phyloP scores from a whole-genome alignment of 192 early-diverging fungal genomes.

The Spizellomyces punctatus region DNA sequence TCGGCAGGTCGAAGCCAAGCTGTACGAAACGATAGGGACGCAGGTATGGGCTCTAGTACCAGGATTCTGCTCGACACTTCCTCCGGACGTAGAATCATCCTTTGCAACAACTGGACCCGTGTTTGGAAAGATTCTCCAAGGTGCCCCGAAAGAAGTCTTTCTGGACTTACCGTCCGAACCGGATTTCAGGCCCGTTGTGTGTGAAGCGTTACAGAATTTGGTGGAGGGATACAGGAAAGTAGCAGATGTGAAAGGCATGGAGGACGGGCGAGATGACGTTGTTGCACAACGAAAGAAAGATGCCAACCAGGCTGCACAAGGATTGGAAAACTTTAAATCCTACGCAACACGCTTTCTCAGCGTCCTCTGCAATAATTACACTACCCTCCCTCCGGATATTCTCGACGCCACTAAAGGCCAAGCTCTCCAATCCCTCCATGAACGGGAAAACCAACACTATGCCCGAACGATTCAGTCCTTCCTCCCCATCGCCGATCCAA shows the following conservation, averaged over 20 bases:
- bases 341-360: conserved; percentile 49
- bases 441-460: conserved; percentile 46
- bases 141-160: conserved; percentile 35
- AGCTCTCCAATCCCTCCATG: conserved; percentile 48
- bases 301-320: conserved; percentile 10
- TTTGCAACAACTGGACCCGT: conserved; percentile 64
- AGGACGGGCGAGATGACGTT: conserved; percentile 12
- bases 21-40: conserved; percentile 83
- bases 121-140: conserved; percentile 71
- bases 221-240: conserved; percentile 38
- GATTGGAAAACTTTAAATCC: conserved; percentile 30
- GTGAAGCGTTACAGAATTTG: conserved; percentile 64
- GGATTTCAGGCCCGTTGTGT: conserved; percentile 77
- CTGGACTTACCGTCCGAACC: conserved; percentile 55
- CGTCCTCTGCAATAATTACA: conserved; percentile 58
- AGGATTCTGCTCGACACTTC: conserved; percentile 78
- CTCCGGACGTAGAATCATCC: conserved; percentile 62
- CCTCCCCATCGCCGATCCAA: conserved; percentile 49
- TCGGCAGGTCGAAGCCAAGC: conserved; percentile 64
- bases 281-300: conserved; percentile 5
- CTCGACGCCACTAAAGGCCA: conserved; percentile 40
- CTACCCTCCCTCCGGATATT: conserved; percentile 25
- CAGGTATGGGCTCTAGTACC: conserved; percentile 90
- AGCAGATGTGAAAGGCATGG: conserved; percentile 23
- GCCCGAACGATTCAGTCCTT: conserved; percentile 47